A percentile compares a stretch with the other conserved stretches of the same genome.
These are phyloP conservation scores for Mallotus repandus DNA, from an alignment of 441 rosid genomes.

Conservation along the genomic window DNA sequence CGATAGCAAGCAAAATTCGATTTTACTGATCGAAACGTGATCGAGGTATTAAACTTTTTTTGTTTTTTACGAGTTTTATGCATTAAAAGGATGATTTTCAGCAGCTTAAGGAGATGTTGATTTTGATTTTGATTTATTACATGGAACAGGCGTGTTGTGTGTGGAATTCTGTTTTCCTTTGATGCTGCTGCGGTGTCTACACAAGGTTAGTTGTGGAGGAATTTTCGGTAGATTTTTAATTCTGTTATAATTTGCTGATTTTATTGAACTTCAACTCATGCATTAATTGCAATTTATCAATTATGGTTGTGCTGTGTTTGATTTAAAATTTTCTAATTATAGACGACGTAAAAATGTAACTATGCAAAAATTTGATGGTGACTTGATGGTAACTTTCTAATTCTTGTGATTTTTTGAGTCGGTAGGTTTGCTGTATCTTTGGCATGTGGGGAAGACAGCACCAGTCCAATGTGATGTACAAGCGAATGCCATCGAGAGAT, in stretches of 20 bases:
- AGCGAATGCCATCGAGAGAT: constrained; percentile 54
- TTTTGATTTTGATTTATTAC: not conserved
- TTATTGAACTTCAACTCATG: too few relatives aligned
- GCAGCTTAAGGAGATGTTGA: too few relatives aligned
- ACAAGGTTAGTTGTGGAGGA: constrained; percentile 16
- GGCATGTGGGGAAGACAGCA: constrained; percentile 55
- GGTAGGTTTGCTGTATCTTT: constrained; percentile 19
- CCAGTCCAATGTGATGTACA: constrained; percentile 43
- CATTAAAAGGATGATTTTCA: too few relatives aligned
- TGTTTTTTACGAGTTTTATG: not conserved
- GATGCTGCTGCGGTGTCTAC: constrained; percentile 13
- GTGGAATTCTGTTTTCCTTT: not conserved
- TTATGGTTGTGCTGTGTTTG: not conserved
- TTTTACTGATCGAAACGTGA: not conserved
- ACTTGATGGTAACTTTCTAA: too few relatives aligned
- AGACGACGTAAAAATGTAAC: too few relatives aligned
- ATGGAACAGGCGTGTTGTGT: not conserved
- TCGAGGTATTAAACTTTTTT: not conserved
- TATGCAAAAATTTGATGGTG: too few relatives aligned
- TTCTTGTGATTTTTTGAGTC: constrained; percentile 4
- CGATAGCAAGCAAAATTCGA: not conserved
- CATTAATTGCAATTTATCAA: not conserved
- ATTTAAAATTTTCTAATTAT: not conserved
- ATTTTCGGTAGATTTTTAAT: not conserved
- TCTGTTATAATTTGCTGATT: not conserved